phyloP scores from a whole-genome alignment of 176 grass and related monocot species.

The Eragrostis nindensis region DNA sequence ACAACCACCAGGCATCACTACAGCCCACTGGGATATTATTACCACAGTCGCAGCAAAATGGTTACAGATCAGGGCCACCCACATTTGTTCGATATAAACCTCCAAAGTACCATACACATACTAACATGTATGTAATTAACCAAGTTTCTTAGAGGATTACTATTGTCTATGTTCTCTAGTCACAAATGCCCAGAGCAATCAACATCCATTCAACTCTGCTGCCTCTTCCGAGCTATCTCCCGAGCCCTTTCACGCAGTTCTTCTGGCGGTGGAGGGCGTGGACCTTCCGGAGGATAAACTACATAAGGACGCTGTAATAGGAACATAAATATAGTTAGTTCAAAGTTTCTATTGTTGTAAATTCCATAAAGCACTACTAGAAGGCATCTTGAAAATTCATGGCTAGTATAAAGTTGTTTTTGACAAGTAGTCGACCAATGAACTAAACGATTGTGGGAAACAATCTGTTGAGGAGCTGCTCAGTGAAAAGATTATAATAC shows the following conservation, averaged over 20 bases:
- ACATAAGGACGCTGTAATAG: conserved; percentile 81
- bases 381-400: background rate
- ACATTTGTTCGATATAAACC: background rate
- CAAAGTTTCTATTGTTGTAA: background rate
- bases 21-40: background rate
- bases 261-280: conserved; percentile 74
- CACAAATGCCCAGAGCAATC: background rate
- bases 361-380: background rate
- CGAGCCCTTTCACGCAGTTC: conserved; percentile 88
- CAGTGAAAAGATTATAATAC: background rate
- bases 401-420: background rate
- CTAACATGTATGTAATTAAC: too few species aligned
- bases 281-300: conserved; percentile 86
- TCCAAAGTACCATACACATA: background rate
- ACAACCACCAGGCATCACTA: too few species aligned
- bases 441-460: background rate
- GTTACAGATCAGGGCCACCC: background rate
- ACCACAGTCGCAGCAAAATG: background rate
- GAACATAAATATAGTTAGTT: background rate
- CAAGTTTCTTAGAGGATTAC: too few species aligned
- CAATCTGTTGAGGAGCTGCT: background rate
- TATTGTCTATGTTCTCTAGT: background rate
- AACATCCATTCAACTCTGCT: conserved; percentile 28
- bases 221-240: conserved; percentile 71
- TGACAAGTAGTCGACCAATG: background rate